Conservation (phyloP, 345 rosid genomes). For the Capsella bursapastoris region DNA sequence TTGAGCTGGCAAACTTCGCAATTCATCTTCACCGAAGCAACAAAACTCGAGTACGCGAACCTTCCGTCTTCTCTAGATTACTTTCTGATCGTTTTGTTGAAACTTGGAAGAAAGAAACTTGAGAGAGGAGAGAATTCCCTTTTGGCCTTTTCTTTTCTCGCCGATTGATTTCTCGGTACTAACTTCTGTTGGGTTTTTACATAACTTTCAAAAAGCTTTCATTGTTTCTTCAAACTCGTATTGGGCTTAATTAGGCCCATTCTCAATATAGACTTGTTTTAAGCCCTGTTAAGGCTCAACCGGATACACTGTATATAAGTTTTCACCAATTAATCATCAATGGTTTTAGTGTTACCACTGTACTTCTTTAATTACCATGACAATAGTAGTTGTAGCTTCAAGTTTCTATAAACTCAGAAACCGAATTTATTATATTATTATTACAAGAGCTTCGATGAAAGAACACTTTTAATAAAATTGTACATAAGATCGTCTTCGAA, state of each 20-base stretch:
- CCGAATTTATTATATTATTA: background rate
- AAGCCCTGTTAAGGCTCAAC: no score
- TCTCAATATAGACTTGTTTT: no score
- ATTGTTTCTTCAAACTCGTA: background rate
- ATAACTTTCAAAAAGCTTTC: background rate
- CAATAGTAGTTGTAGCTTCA: background rate
- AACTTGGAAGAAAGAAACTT: conserved; percentile 22
- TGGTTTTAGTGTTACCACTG: no score
- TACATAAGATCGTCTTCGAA: background rate
- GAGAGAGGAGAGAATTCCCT: background rate
- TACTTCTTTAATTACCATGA: no score
- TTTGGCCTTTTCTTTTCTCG: background rate
- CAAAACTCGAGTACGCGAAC: background rate
- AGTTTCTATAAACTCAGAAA: background rate
- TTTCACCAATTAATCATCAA: no score
- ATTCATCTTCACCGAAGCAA: conserved; percentile 54
- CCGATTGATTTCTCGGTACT: conserved; percentile 8
- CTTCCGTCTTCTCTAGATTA: conserved; percentile 9
- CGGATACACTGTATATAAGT: no score
- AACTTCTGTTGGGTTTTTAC: background rate
- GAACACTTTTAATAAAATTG: background rate
- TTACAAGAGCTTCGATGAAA: conserved; percentile 2
- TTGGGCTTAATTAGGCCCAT: conserved; percentile 30
- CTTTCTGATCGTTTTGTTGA: conserved; percentile 28
- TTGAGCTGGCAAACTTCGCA: conserved; percentile 93